These are phyloP conservation scores for Colletotrichum lentis DNA, from an alignment of 2,329 filamentous ascomycete genomes.

Conservation along the genomic window DNA sequence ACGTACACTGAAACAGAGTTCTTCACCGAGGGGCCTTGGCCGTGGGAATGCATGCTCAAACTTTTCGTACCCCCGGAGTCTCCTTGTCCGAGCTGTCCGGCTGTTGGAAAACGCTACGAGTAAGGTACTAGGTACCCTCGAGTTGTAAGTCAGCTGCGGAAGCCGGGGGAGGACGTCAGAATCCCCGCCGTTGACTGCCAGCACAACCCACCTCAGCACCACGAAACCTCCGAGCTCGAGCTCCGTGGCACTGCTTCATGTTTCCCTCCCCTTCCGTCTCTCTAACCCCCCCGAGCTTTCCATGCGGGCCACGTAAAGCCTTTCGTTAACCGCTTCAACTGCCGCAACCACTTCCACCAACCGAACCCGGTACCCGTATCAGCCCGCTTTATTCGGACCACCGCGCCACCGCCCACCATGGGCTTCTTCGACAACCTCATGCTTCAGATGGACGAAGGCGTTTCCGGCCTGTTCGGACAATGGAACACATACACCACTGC, in stretches of 20 bases:
- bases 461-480: slow-evolving; percentile 74
- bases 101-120: slow-evolving; percentile 13
- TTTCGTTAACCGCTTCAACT: slow-evolving; percentile 4
- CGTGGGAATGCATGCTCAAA: not conserved
- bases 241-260: slow-evolving; percentile 32
- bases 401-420: slow-evolving; percentile 45
- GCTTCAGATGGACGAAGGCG: slow-evolving; percentile 73
- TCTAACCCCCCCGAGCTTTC: slow-evolving; percentile 26
- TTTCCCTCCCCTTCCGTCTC: not conserved
- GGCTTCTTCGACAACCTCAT: slow-evolving; percentile 63
- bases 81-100: not conserved
- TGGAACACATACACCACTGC: slow-evolving; percentile 85
- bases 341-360: not conserved
- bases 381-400: slow-evolving; percentile 6
- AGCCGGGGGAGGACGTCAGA: slow-evolving; percentile 32
- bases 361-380: slow-evolving; percentile 8
- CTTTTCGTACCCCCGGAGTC: not conserved
- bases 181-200: slow-evolving; percentile 33
- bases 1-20: not conserved
- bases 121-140: slow-evolving; percentile 6
- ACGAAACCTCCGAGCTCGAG: slow-evolving; percentile 34
- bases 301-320: slow-evolving; percentile 35
- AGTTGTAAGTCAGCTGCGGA: slow-evolving; percentile 11
- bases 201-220: slow-evolving; percentile 32
- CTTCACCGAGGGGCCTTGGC: not conserved